Conservation (phyloP, 129 eudicot genomes). For the Oenanthe sinensis region DNA sequence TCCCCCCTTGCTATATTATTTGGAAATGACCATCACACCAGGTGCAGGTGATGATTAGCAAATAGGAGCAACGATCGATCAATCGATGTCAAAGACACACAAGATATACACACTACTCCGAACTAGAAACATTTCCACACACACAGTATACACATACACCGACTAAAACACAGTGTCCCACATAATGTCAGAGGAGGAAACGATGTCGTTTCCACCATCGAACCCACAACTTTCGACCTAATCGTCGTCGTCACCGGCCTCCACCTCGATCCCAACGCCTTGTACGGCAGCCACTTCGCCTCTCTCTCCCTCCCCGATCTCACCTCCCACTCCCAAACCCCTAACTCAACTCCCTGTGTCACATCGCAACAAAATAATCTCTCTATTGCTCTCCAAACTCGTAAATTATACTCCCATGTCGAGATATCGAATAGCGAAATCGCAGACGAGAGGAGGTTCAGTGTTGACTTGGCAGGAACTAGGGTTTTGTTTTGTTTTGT, state of each 20-base stretch:
- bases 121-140: no score
- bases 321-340: slow-evolving; percentile 23
- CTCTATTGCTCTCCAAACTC: slow-evolving; percentile 23
- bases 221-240: slow-evolving; percentile 77
- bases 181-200: not conserved
- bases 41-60: no score
- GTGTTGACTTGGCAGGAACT: slow-evolving; percentile 69
- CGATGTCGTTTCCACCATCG: slow-evolving; percentile 50
- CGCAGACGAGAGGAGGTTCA: slow-evolving; percentile 36
- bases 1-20: no score
- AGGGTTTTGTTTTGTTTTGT: slow-evolving; percentile 79
- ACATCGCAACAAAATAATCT: not conserved
- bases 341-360: no score
- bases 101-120: no score
- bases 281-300: slow-evolving; percentile 72
- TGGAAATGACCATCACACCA: no score
- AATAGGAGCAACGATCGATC: no score
- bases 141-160: not conserved
- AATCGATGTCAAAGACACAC: no score
- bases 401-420: slow-evolving; percentile 45
- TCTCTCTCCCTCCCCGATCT: slow-evolving; percentile 63
- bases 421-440: slow-evolving; percentile 27
- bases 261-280: slow-evolving; percentile 77
- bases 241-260: slow-evolving; percentile 81
- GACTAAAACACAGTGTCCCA: not conserved